Conservation (phyloP, 2,329 filamentous ascomycete species). For the Paraphoma chrysanthemicola region DNA sequence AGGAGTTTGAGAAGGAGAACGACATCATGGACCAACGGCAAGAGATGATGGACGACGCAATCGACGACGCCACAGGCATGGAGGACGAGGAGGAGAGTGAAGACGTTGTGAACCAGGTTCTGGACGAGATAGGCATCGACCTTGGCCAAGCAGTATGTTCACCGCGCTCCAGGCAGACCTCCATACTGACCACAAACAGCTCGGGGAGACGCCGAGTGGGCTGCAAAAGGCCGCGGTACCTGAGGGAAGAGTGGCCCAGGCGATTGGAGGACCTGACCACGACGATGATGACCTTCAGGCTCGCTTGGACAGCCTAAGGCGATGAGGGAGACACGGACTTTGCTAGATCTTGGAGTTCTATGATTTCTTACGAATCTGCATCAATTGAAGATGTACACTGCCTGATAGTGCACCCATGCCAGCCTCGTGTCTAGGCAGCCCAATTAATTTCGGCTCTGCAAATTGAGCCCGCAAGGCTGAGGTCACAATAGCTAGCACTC, state of each 20-base stretch:
- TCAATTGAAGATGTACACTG: too few species aligned
- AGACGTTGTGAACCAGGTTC: slow-evolving; percentile 93
- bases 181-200: slow-evolving; percentile 58
- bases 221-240: slow-evolving; percentile 75
- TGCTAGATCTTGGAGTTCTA: too few species aligned
- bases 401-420: too few species aligned
- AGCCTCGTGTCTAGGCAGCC: too few species aligned
- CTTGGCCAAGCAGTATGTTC: slow-evolving; percentile 81
- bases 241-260: slow-evolving; percentile 84
- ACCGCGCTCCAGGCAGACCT: background rate
- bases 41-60: slow-evolving; percentile 99
- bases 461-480: too few species aligned
- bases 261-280: slow-evolving; percentile 75
- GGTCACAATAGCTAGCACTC: too few species aligned
- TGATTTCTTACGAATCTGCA: too few species aligned
- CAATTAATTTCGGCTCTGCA: too few species aligned
- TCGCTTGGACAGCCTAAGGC: slow-evolving; percentile 83
- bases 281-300: slow-evolving; percentile 97
- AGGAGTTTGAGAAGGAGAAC: slow-evolving; percentile 99
- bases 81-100: slow-evolving; percentile 94
- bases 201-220: slow-evolving; percentile 89
- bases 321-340: slow-evolving; percentile 41
- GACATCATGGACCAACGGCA: slow-evolving; percentile 99
- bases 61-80: slow-evolving; percentile 94
- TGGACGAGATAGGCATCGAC: slow-evolving; percentile 97